Percentiles rank a stretch among this genome's conserved stretches.
These are phyloP conservation scores for Hanseniaspora pseudoguilliermondii DNA, from an alignment of 805 yeast species.

Conservation along the genomic window DNA sequence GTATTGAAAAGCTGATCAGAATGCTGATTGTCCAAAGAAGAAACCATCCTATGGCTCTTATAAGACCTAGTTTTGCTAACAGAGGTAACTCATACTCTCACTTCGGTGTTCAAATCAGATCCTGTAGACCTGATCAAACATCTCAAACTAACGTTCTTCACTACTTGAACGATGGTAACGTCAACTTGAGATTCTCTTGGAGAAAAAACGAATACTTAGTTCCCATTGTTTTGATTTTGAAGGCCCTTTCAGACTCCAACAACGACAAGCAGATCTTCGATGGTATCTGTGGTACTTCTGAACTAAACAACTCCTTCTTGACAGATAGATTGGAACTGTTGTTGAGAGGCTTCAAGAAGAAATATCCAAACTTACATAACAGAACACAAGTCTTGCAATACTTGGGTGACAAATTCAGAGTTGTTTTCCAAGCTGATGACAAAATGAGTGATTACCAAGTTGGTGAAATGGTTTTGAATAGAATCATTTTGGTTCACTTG, in stretches of 20 bases:
- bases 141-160: conserved; percentile 97
- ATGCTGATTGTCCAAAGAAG: conserved; percentile 97
- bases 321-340: conserved; percentile 95
- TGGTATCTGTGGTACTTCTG: conserved; percentile 78
- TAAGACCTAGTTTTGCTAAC: conserved; percentile 85
- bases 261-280: conserved; percentile 85
- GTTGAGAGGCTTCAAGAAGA: conserved; percentile 75
- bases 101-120: conserved; percentile 87
- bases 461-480: conserved; percentile 67
- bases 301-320: conserved; percentile 74
- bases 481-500: conserved; percentile 84
- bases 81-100: conserved; percentile 85
- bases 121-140: conserved; percentile 92
- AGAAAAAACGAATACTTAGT: conserved; percentile 87
- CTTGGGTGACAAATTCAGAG: conserved; percentile 89
- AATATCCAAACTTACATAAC: conserved; percentile 50
- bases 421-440: conserved; percentile 78
- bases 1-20: conserved; percentile 90
- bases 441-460: conserved; percentile 83
- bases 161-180: conserved; percentile 88
- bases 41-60: conserved; percentile 95
- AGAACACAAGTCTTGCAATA: conserved; percentile 85
- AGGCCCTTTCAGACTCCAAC: conserved; percentile 78
- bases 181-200: conserved; percentile 94
- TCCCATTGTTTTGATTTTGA: conserved; percentile 84